These are phyloP conservation scores for Onygena corvina DNA, from an alignment of 2,329 filamentous ascomycete species.

Conservation along the genomic window DNA sequence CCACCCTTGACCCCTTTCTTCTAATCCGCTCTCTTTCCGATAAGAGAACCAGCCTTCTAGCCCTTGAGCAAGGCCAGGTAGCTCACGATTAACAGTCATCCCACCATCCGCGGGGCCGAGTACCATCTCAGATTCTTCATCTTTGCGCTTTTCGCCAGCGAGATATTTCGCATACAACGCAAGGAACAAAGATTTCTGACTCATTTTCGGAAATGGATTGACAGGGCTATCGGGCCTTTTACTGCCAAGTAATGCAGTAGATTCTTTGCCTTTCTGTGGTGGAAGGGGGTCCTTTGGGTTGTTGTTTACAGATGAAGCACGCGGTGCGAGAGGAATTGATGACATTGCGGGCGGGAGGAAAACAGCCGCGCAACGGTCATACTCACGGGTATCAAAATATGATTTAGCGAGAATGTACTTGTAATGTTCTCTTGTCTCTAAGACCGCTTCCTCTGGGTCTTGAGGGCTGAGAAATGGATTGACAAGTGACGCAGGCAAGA, in stretches of 20 bases:
- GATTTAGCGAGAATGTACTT: conserved; percentile 85
- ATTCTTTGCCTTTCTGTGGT: conserved; percentile 50
- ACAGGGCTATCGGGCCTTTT: conserved; percentile 24
- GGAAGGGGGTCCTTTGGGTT: conserved; percentile 13
- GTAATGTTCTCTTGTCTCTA: conserved; percentile 68
- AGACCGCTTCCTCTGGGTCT: conserved; percentile 58
- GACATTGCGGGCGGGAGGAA: conserved; percentile 72
- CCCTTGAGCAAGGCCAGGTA: conserved; percentile 61
- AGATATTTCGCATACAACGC: conserved; percentile 86
- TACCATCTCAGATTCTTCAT: conserved; percentile 95
- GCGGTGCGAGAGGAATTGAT: conserved; percentile 49
- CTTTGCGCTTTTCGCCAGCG: conserved; percentile 87
- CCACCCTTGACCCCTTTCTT: conserved; percentile 69
- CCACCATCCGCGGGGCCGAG: conserved; percentile 85
- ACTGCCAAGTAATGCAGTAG: conserved; percentile 33
- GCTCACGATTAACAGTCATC: conserved; percentile 70
- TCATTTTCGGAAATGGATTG: conserved; percentile 45
- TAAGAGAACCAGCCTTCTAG: conserved; percentile 71
- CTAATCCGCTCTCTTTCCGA: conserved; percentile 48
- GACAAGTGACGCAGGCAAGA: conserved; percentile 39
- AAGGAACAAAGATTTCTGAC: conserved; percentile 85
- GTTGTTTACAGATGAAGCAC: conserved; percentile 22
- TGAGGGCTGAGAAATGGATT: conserved; percentile 43
- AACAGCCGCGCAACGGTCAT: conserved; percentile 79
- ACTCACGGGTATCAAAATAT: conserved; percentile 90